Percentiles rank a stretch among this genome's conserved stretches.
Evolutionary conservation across 257 asterid species (phyloP).

Genomic region (Solanum raphanifolium): DNA sequence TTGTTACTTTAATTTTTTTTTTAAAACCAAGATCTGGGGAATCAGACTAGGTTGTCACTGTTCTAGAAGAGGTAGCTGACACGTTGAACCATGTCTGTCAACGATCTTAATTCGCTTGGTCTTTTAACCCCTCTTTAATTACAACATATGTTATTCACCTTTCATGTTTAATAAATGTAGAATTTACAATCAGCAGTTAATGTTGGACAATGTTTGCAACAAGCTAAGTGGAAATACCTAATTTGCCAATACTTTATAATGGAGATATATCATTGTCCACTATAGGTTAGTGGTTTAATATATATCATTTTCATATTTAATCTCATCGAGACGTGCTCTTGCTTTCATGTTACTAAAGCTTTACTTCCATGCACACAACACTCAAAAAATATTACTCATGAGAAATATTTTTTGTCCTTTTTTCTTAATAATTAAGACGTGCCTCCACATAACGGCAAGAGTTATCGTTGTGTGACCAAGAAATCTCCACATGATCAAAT

Average conservation of each 20-base stretch:
- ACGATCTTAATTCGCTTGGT: no score
- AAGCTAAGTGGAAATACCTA: conserved; percentile 7
- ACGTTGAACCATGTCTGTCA: background rate
- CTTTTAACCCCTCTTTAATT: background rate
- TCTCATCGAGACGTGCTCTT: background rate
- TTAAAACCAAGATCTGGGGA: no score
- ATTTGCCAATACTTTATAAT: conserved; percentile 2
- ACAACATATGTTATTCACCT: background rate
- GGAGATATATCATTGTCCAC: conserved; percentile 13
- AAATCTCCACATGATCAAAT: background rate
- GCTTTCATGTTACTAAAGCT: background rate
- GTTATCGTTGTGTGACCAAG: no score
- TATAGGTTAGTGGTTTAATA: background rate
- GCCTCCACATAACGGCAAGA: background rate
- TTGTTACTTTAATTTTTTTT: background rate
- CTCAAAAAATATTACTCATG: background rate
- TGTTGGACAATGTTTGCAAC: background rate
- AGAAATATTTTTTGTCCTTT: background rate
- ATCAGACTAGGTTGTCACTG: no score
- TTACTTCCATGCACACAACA: background rate
- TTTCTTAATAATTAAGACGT: background rate
- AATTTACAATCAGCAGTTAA: background rate
- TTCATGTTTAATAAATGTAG: background rate
- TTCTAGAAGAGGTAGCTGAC: no score
- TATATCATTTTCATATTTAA: no score